phyloP scores from a whole-genome alignment of 768 basidiomycete species.

The Saitozyma sp. region DNA sequence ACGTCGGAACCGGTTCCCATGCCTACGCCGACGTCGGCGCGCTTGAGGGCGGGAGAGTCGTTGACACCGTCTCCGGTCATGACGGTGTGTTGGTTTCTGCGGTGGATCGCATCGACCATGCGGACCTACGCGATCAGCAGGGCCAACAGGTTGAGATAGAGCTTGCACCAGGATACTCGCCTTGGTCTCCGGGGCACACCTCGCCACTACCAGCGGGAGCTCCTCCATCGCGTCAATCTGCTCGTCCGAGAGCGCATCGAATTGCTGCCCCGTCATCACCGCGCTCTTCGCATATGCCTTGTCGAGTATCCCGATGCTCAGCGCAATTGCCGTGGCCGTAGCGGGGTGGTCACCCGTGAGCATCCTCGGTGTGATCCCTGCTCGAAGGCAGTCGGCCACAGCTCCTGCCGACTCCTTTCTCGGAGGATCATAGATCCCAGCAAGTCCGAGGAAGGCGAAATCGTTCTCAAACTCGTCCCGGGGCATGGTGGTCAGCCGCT shows the following conservation, averaged over 20 bases:
- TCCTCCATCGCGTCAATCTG: slow-evolving; percentile 58
- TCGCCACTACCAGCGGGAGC: slow-evolving; percentile 63
- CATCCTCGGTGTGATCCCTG: slow-evolving; percentile 60
- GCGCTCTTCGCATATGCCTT: slow-evolving; percentile 36
- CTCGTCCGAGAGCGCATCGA: slow-evolving; percentile 60
- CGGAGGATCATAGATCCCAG: slow-evolving; percentile 63
- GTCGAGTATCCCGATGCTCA: slow-evolving; percentile 58
- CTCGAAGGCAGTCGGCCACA: slow-evolving; percentile 59
- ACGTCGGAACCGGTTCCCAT: slow-evolving; percentile 65
- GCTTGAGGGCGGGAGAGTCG: slow-evolving; percentile 63
- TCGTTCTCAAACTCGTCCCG: slow-evolving; percentile 59
- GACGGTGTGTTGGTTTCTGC: slow-evolving; percentile 57
- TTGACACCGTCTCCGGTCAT: slow-evolving; percentile 66
- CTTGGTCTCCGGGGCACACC: slow-evolving; percentile 58
- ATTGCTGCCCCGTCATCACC: slow-evolving; percentile 57
- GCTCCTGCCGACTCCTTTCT: slow-evolving; percentile 61
- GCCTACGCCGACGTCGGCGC: slow-evolving; percentile 64
- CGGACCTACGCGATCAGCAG: slow-evolving; percentile 55
- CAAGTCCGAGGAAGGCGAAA: slow-evolving; percentile 60
- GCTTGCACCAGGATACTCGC: slow-evolving; percentile 14
- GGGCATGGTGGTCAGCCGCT: slow-evolving; percentile 38
- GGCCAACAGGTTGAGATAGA: background rate
- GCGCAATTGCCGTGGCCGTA: slow-evolving; percentile 61
- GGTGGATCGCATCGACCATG: slow-evolving; percentile 61
- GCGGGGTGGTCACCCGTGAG: slow-evolving; percentile 62